A percentile compares a stretch with the other conserved stretches of the same genome.
phyloP scores from a whole-genome alignment of 805 yeast species.

The Alloascoidea africana region DNA sequence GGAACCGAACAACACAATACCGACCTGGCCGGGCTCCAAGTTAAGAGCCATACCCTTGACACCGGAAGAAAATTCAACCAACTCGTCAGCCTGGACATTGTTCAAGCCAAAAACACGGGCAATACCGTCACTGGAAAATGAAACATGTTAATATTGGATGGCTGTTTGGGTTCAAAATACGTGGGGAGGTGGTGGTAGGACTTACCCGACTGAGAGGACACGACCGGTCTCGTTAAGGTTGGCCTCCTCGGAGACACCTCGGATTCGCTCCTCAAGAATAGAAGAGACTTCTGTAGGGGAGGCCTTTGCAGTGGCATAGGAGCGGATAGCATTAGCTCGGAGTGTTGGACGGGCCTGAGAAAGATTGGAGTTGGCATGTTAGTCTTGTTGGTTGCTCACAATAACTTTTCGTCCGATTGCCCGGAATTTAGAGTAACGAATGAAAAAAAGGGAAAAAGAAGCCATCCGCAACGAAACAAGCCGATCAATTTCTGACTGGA shows the following conservation, averaged over 20 bases:
- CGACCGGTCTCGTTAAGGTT: constrained; percentile 98
- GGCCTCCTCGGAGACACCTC: constrained; percentile 97
- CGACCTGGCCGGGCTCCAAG: constrained; percentile 99
- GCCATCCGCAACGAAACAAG: no score
- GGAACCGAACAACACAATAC: constrained; percentile 99
- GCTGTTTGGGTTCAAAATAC: neutral
- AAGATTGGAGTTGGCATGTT: constrained; percentile 19
- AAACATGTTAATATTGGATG: neutral
- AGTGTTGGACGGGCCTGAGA: constrained; percentile 63
- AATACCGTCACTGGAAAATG: constrained; percentile 81
- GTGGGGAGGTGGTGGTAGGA: constrained; percentile 11
- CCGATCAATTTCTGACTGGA: no score
- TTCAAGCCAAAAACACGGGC: constrained; percentile 99
- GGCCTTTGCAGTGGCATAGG: constrained; percentile 89
- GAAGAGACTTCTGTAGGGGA: constrained; percentile 99
- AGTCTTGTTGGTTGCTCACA: no score
- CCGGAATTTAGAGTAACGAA: no score
- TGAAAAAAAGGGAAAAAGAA: no score
- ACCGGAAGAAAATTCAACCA: constrained; percentile 98
- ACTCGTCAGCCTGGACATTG: constrained; percentile 99
- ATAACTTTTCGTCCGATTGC: no score
- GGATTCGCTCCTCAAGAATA: constrained; percentile 96
- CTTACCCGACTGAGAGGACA: constrained; percentile 93
- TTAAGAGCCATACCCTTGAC: constrained; percentile 99
- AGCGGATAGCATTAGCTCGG: constrained; percentile 57